Evolutionary conservation across 1,284 basidiomycete genomes (phyloP), one percentile per base, ranked within the genome.

Genomic region (Apiotrichum mycotoxinovorans): DNA sequence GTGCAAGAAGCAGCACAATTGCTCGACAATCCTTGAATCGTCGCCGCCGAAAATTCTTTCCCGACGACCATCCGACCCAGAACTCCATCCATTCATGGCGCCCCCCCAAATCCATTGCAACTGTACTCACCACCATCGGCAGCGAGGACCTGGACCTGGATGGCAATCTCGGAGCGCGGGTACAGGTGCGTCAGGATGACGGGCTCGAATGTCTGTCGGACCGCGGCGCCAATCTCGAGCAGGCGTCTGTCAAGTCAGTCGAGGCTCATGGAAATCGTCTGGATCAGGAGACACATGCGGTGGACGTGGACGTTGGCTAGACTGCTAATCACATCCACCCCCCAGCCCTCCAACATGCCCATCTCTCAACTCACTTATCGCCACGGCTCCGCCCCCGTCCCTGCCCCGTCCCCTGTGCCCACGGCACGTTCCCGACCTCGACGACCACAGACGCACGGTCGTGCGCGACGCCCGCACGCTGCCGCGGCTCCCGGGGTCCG

Each of bases 171-270:
- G 30, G 89, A 89, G 51, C 95, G 87, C 9, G 95, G 95, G 76
- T 95, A 98, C 48, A 98, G 83, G 63, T 84, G 84, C 1, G 88
- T 88, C 72, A 94, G 89, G 40, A 98, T 84, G 52, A 96, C 91
- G 42, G 94, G 91, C 72, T 98, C 93, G 68, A 98, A 98, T 0
- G 95, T 97, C 38, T 90, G 87, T 77, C 91, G 88, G 64, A 98
- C 86, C 15, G 87, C 85, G 2, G 89, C 83, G 2, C 87, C 89
- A 59, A 97, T 82, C 76, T 98, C 95, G 57, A 91, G 80, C 56
- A 91, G 83, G 20, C 93, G 90, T 75, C 95, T 97, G 68, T 30
- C 52, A n/a, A 52, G 46, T 48, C 27, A 54, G 44, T 17, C 56
- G 2, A 25, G 22, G 41, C 7, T 23, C 17, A 22, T 12, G 9